Conservation (phyloP, 169 alveolate species). For the Cystoisospora suis region DNA sequence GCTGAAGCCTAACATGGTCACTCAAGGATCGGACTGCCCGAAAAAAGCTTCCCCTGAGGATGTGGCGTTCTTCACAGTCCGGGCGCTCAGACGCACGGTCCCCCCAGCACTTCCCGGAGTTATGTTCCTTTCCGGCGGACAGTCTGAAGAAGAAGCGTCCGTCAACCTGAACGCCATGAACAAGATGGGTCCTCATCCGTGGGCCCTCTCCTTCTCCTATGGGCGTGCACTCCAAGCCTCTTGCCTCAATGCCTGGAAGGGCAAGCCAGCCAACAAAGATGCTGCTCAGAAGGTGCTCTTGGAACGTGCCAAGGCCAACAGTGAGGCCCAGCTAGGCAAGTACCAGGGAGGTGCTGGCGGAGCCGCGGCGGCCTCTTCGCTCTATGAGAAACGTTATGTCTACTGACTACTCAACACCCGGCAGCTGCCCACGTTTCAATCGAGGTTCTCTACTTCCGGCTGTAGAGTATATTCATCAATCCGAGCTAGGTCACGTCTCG, state of each 20-base stretch:
- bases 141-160: conserved; percentile 98
- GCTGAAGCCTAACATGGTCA: conserved; percentile 99
- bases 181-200: conserved; percentile 86
- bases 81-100: conserved; percentile 94
- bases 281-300: conserved; percentile 95
- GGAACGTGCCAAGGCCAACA: conserved; percentile 96
- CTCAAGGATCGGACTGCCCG: conserved; percentile 90
- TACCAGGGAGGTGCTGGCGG: conserved; percentile 81
- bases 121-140: conserved; percentile 98
- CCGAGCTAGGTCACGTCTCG: too few relatives aligned
- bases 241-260: conserved; percentile 94
- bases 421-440: too few relatives aligned
- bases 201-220: conserved; percentile 97
- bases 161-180: conserved; percentile 95
- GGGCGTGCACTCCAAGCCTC: conserved; percentile 99
- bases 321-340: conserved; percentile 94
- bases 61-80: conserved; percentile 94
- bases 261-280: conserved; percentile 91
- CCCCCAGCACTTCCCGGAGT: conserved; percentile 81
- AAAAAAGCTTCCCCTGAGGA: conserved; percentile 82
- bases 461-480: too few relatives aligned
- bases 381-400: conserved; percentile 77
- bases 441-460: too few relatives aligned
- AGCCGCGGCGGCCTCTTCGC: conserved; percentile 73
- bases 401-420: too few relatives aligned